phyloP scores from a whole-genome alignment of 345 rosid species.

The Corymbia maculata region DNA sequence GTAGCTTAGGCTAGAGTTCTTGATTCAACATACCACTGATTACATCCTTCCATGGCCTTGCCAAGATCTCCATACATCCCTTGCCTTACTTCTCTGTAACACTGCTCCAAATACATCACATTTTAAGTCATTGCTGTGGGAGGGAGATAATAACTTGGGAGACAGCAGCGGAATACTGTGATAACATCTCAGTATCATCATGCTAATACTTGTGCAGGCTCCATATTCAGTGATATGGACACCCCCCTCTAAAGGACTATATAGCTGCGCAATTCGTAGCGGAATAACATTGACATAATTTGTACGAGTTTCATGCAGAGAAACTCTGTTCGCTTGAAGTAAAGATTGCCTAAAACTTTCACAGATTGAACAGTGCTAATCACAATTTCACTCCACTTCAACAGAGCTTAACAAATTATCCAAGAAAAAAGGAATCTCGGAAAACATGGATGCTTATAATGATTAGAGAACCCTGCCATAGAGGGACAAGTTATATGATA shows the following conservation, averaged over 20 bases:
- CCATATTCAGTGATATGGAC: not conserved
- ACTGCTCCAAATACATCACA: constrained; percentile 13
- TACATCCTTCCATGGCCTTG: constrained; percentile 66
- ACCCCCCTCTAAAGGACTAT: not conserved
- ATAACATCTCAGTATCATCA: not conserved
- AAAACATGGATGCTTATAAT: not conserved
- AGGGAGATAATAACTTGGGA: not conserved
- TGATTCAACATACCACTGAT: constrained; percentile 51
- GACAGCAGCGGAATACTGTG: not conserved
- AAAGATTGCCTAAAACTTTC: not conserved
- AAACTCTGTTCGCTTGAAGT: not conserved
- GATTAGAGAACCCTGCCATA: not conserved
- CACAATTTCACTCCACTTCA: not conserved
- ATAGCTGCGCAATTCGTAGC: not conserved
- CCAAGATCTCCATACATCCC: constrained; percentile 75
- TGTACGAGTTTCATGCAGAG: not conserved
- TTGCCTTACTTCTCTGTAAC: constrained; percentile 53
- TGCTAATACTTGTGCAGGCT: not conserved
- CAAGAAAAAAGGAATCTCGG: not conserved
- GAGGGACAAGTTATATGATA: not conserved
- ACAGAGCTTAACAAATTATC: not conserved
- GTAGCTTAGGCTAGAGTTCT: not conserved
- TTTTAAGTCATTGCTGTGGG: not conserved
- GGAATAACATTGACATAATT: not conserved
- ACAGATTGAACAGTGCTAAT: not conserved